A percentile compares a stretch with the other conserved stretches of the same genome.
Conservation (phyloP, 108 stramenopile species). For the Stephanodiscus minutulus region DNA sequence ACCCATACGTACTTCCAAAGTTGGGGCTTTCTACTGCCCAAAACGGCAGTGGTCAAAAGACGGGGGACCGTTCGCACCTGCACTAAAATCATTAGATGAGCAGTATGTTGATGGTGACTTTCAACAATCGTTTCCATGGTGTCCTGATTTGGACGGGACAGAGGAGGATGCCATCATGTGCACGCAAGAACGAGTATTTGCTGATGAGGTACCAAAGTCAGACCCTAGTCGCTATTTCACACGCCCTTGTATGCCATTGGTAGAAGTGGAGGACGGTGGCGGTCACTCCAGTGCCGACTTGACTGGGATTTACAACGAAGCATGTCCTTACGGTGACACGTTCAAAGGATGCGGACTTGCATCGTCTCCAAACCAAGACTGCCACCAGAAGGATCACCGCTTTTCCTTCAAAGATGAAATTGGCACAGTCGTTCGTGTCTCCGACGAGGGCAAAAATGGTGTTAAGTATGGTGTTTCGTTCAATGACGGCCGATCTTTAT, state of each 20-base stretch:
- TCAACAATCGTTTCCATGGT: conserved; percentile 42
- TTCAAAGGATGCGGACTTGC: conserved; percentile 36
- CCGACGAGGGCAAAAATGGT: conserved; percentile 11
- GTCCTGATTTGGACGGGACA: conserved; percentile 37
- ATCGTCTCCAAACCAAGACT: conserved; percentile 12
- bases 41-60: conserved; percentile 28
- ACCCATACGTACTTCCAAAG: conserved; percentile 15
- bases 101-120: conserved; percentile 24
- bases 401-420: conserved; percentile 52
- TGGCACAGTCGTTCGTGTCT: conserved; percentile 47
- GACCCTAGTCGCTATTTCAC: conserved; percentile 31
- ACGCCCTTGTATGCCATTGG: conserved; percentile 23
- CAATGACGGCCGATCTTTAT: conserved; percentile 67
- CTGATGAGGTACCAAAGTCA: conserved; percentile 19
- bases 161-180: conserved; percentile 49
- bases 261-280: conserved; percentile 27
- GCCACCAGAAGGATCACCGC: conserved; percentile 29
- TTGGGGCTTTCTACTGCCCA: conserved; percentile 52
- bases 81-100: conserved; percentile 25
- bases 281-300: conserved; percentile 34
- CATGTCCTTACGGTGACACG: conserved; percentile 32
- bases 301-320: conserved; percentile 31
- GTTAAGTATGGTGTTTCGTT: conserved; percentile 61
- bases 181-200: conserved; percentile 30
- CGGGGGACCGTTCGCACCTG: conserved; percentile 44